Percentiles rank a stretch among this genome's conserved stretches.
phyloP scores from a whole-genome alignment of 768 basidiomycete species.

The Boletus fagicola region DNA sequence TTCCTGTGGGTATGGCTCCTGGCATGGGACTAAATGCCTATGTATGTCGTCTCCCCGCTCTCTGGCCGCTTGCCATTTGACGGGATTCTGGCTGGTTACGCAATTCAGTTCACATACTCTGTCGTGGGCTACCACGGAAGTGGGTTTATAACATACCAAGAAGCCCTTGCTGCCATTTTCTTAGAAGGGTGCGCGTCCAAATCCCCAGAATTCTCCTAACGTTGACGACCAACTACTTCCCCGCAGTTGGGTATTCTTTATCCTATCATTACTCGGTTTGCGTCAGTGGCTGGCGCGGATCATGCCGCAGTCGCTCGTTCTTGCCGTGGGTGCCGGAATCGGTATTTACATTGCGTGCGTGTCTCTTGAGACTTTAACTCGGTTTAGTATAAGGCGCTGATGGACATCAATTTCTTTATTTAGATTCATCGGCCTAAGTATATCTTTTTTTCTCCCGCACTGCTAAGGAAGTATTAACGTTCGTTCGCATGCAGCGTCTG shows the following conservation, averaged over 20 bases:
- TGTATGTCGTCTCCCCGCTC: slow-evolving; percentile 40
- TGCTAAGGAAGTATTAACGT: neutral
- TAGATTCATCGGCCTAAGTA: slow-evolving; percentile 76
- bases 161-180: slow-evolving; percentile 84
- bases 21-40: slow-evolving; percentile 84
- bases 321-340: slow-evolving; percentile 84
- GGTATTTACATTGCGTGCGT: slow-evolving; percentile 83
- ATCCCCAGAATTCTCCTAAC: neutral
- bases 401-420: slow-evolving; percentile 8
- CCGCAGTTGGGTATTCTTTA: slow-evolving; percentile 73
- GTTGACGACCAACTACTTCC: neutral
- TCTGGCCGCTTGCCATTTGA: neutral
- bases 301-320: slow-evolving; percentile 83
- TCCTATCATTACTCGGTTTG: slow-evolving; percentile 76
- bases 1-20: slow-evolving; percentile 88
- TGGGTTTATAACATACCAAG: slow-evolving; percentile 64
- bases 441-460: slow-evolving; percentile 11
- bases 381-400: slow-evolving; percentile 6
- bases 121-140: slow-evolving; percentile 83
- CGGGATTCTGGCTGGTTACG: neutral
- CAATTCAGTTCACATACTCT: slow-evolving; percentile 76
- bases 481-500: slow-evolving; percentile 41
- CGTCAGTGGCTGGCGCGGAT: slow-evolving; percentile 88
- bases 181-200: slow-evolving; percentile 66
- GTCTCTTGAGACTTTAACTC: neutral